These are phyloP conservation scores for Candida xyloterini DNA, from an alignment of 805 yeast genomes.

Conservation along the genomic window DNA sequence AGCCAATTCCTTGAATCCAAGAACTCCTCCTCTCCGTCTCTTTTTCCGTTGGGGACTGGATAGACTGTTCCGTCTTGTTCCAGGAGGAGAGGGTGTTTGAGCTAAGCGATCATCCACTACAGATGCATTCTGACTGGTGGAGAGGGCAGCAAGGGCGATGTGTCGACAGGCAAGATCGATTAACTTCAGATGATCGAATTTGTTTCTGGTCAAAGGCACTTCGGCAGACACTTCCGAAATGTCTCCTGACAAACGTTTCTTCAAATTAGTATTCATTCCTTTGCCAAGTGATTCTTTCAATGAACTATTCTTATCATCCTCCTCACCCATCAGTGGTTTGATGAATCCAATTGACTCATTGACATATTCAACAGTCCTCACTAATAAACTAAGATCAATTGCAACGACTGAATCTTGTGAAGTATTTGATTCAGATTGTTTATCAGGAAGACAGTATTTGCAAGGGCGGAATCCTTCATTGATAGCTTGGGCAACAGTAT, in stretches of 20 bases:
- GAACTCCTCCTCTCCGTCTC: constrained; percentile 71
- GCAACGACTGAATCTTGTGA: constrained; percentile 33
- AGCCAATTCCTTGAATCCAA: constrained; percentile 85
- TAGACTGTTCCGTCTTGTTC: constrained; percentile 8
- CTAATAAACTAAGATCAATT: constrained; percentile 44
- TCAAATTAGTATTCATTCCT: constrained; percentile 13
- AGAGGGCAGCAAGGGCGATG: constrained; percentile 69
- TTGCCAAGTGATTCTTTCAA: constrained; percentile 18
- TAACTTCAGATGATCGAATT: constrained; percentile 63
- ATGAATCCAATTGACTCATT: constrained; percentile 58
- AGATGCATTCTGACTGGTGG: constrained; percentile 22
- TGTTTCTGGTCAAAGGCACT: constrained; percentile 48
- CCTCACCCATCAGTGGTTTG: constrained; percentile 47
- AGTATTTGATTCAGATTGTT: constrained; percentile 18
- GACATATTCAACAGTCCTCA: constrained; percentile 50
- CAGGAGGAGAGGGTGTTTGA: constrained; percentile 9
- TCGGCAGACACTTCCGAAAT: constrained; percentile 19
- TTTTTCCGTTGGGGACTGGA: constrained; percentile 36
- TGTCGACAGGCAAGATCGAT: constrained; percentile 81
- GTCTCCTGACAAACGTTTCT: constrained; percentile 23
- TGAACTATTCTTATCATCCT: constrained; percentile 36
- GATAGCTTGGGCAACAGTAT: constrained; percentile 40
- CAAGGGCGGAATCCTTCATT: constrained; percentile 50
- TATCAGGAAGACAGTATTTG: constrained; percentile 50
- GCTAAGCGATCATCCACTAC: constrained; percentile 6